Base-by-base conservation (phyloP, 768 basidiomycete genomes). In the Rhizopogon vesiculosus region DNA sequence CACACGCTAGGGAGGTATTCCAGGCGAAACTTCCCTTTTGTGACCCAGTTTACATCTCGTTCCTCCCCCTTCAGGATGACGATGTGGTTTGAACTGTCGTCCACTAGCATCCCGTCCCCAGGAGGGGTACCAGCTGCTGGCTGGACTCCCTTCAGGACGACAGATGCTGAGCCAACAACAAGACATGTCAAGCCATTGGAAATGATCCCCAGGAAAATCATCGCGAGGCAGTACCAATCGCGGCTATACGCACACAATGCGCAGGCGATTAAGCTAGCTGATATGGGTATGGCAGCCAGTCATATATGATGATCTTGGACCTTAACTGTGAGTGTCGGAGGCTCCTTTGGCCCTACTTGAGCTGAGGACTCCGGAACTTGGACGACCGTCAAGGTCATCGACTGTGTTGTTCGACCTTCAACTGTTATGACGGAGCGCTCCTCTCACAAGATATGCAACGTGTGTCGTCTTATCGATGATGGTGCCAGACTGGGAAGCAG, bases 401-500 rank as follows among this genome's bases (percentile, higher is more conserved):
- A 9, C 1, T 12, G 35, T 1, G 51, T 52, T 16, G 58, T 59
- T 38, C 38, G 18, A 29, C n/a, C 53, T 1, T 10, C 0, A 42
- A 69, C 52, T n/a, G 12, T 16, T 38, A 60, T 46, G 15, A 6
- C 12, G 16, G 41, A 1, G 2, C 16, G 22, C 16, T 12, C 8
- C 0, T 19, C 35, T 51, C 3, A 19, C 81, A 78, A 72, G 86
- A 85, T 52, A 72, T 77, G 29, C 90, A 83, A 63, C 81, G 71
- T 25, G 86, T 74, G 43, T 80, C 76, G 64, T 81, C 74, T 5
- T 68, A 64, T 3, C 68, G 76, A 42, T 73, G 68, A 53, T 75
- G 79, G 59, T 89, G 70, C 68, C 87, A 78, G 49, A 93, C 72
- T n/a, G 84, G 60, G 89, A 82, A 1, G 87, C 84, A 58, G 84